Evolutionary conservation across 768 basidiomycete genomes (phyloP).

Genomic region (Pisolithus albus): DNA sequence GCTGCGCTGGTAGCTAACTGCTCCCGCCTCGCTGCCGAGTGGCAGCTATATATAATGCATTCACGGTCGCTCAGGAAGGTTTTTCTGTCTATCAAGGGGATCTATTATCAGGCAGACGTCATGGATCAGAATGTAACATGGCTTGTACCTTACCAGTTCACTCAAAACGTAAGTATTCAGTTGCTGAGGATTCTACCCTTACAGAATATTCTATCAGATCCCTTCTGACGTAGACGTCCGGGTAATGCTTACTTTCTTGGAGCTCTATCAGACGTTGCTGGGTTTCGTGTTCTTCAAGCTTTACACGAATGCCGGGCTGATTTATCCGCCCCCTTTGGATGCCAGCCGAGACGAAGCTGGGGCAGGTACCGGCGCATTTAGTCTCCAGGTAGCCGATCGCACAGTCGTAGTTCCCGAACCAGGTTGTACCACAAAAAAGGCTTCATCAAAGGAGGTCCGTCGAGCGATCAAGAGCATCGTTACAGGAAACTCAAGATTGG

Average conservation of each 20-base stretch:
- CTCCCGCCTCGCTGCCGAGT: constrained; percentile 83
- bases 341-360: constrained; percentile 71
- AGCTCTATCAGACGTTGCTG: constrained; percentile 93
- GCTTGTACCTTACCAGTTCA: constrained; percentile 97
- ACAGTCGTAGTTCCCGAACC: constrained; percentile 13
- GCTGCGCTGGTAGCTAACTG: constrained; percentile 86
- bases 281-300: constrained; percentile 97
- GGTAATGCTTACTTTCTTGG: constrained; percentile 96
- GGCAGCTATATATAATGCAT: constrained; percentile 95
- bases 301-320: constrained; percentile 88
- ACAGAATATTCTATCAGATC: constrained; percentile 44
- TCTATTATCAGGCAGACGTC: constrained; percentile 95
- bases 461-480: constrained; percentile 43
- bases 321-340: constrained; percentile 94
- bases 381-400: constrained; percentile 48
- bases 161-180: constrained; percentile 64
- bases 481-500: constrained; percentile 12
- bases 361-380: constrained; percentile 86
- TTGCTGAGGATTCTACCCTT: constrained; percentile 2
- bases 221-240: constrained; percentile 95
- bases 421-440: constrained; percentile 23
- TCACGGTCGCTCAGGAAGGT: constrained; percentile 77
- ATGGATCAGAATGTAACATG: constrained; percentile 91
- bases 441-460: constrained; percentile 51
- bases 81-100: constrained; percentile 95